Evolutionary conservation across 768 basidiomycete genomes (phyloP).

Genomic region (Tephrocybe sp.): DNA sequence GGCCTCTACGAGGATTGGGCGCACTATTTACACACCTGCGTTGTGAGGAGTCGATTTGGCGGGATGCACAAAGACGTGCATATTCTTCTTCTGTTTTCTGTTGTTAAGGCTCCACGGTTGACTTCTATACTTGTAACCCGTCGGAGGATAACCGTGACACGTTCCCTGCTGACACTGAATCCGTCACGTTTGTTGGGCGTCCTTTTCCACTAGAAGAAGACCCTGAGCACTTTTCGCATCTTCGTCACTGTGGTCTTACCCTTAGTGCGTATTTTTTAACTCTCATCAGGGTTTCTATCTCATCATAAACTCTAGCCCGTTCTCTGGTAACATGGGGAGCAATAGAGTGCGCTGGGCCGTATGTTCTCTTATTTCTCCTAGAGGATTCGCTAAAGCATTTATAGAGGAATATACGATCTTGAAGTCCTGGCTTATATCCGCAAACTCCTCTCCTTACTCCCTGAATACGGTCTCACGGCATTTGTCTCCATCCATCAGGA

Average conservation of each 20-base stretch:
- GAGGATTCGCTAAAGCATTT: too few relatives aligned
- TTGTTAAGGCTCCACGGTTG: constrained; percentile 6
- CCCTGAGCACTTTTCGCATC: constrained; percentile 75
- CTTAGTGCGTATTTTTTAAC: constrained; percentile 63
- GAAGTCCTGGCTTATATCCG: constrained; percentile 82
- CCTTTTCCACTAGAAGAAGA: constrained; percentile 93
- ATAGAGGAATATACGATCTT: constrained; percentile 78
- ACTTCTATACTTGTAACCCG: constrained; percentile 62
- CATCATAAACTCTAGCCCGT: constrained; percentile 53
- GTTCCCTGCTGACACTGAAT: constrained; percentile 65
- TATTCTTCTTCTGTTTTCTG: constrained; percentile 7
- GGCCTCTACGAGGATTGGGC: constrained; percentile 59
- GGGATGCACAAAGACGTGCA: constrained; percentile 68
- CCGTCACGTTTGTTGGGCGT: constrained; percentile 83
- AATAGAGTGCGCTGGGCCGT: constrained; percentile 92
- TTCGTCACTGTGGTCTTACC: constrained; percentile 85
- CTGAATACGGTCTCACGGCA: constrained; percentile 68
- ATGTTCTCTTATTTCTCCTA: too few relatives aligned
- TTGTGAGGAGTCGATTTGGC: constrained; percentile 86
- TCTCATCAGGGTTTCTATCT: background rate
- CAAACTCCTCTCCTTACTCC: constrained; percentile 62
- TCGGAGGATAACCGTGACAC: constrained; percentile 62
- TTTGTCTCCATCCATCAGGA: constrained; percentile 89
- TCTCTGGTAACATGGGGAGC: constrained; percentile 98
- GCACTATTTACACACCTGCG: constrained; percentile 65